Base-by-base conservation (phyloP, 2,329 filamentous ascomycete species). In the Colletotrichum shisoi region DNA sequence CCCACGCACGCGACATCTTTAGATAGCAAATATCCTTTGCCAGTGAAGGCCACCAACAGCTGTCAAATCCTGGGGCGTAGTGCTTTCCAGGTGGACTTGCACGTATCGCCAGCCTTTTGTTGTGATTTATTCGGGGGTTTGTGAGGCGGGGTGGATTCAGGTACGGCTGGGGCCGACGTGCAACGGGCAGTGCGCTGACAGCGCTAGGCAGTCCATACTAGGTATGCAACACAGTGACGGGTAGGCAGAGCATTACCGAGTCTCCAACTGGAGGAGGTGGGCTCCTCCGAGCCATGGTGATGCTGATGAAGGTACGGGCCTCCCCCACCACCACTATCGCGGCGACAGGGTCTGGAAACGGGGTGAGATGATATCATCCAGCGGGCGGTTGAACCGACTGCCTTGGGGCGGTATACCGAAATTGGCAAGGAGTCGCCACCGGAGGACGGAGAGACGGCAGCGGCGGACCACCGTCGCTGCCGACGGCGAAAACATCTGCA, bases 391-490 rank as follows among this genome's bases (percentile, higher is more conserved):
- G 52, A 44, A 63, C 60, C 46, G 40, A 53, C 60, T 17, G 60
- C 37, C 34, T 46, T 21, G 24, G 13, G 42, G 44, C 56, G 48
- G 54, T 42, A 60, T 37, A 56, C 48, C 57, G 31, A 40, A 48
- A 37, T 56, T 64, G 61, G 65, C 54, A 24, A 15, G 27, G 24
- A 59, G 45, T 64, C 61, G 65, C 65, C 65, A 64, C 61, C 61
- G 44, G 42, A 44, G 46, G 40, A 59, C 42, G 42, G 52, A 44
- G 7, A 34, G 31, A 34, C 31, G 8, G 31, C 31, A 31, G 27
- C 24, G 54, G 59, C 53, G 61, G 61, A 45, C 64, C 49, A 44
- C 40, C 39, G 48, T 64, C 54, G 13, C 48, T 31, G 24, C 24
- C 21, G 24, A 34, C 17, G 37, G 19, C 27, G 34, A 57, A 34